Base-by-base conservation (phyloP, 257 asterid species). In the Solanum rostratum region DNA sequence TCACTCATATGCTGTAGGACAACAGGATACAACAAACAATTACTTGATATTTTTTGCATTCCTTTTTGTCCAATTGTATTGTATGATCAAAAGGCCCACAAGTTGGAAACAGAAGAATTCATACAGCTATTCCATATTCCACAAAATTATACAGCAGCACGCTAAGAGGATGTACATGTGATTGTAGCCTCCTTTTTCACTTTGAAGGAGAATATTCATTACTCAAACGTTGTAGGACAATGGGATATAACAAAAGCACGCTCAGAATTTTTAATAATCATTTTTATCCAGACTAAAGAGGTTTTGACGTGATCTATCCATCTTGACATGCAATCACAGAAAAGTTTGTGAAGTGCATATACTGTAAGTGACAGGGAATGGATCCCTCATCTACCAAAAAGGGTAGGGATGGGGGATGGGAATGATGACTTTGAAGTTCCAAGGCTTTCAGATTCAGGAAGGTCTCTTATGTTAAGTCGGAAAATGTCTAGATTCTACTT, bases 1-100 rank as follows among this genome's bases (percentile, higher is more conserved):
- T 89, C 88, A 74, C 84, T 84, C 88, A 55, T 13, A 2, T 84
- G 57, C 5, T 89, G 70, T 85, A 55, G 88, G 91, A 85, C 87
- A 81, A 24, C n/a, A 55, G 87, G 63, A 45, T 62, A 84, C 83
- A 60, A 33, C 89, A 88, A 84, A 85, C 79, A 85, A 46, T 45
- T 41, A 70, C 87, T 89, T 59, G 46, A 65, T 45, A 76, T 78
- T 49, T 71, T 88, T 81, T 9, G 68, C 39, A 24, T 29, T 69
- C 84, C 86, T 82, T 73, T 63, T 16, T 73, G 88, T 80, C 91
- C 89, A 73, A 22, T n/a, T 12, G 55, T 29, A 43, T 14, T n/a
- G 80, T 43, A 13, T 14, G 57, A 71, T 43, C 55, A 43, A 70
- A 70, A 45, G 80, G 66, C 20, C 59, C 46, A 52, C 49, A 79